Evolutionary conservation across 495 filamentous ascomycete species (phyloP).

Genomic region (Neurospora sp.): DNA sequence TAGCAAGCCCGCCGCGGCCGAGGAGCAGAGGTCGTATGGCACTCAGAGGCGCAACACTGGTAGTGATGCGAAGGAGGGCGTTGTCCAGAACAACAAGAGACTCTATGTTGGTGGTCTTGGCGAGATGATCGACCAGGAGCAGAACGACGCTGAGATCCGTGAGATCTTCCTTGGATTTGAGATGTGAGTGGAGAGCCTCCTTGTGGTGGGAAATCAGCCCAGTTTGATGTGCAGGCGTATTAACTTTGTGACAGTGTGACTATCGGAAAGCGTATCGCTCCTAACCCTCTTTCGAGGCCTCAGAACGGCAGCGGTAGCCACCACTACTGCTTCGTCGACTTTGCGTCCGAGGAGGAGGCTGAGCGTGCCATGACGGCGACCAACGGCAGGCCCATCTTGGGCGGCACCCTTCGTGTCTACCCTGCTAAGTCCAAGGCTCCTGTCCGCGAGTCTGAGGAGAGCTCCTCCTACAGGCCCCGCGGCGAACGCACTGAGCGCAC

Average conservation of each 20-base stretch:
- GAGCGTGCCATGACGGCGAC: slow-evolving; percentile 27
- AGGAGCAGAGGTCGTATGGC: slow-evolving; percentile 13
- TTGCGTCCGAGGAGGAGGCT: slow-evolving; percentile 45
- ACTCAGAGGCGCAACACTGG: slow-evolving; percentile 9
- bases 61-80: neutral
- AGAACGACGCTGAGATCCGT: slow-evolving; percentile 42
- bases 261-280: slow-evolving; percentile 54
- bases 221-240: neutral
- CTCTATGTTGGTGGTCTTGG: slow-evolving; percentile 58
- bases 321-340: slow-evolving; percentile 61
- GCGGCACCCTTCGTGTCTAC: slow-evolving; percentile 12
- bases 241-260: slow-evolving; percentile 27
- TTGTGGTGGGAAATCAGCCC: slow-evolving; percentile 9
- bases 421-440: slow-evolving; percentile 7
- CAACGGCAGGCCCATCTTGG: slow-evolving; percentile 16
- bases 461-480: neutral
- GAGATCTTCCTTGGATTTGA: slow-evolving; percentile 51
- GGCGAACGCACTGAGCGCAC: neutral
- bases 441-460: neutral
- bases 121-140: slow-evolving; percentile 43
- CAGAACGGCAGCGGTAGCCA: slow-evolving; percentile 40
- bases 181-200: slow-evolving; percentile 21
- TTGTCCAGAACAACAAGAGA: slow-evolving; percentile 32
- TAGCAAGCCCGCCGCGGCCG: slow-evolving; percentile 3
- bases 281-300: slow-evolving; percentile 41